Evolutionary conservation across 768 basidiomycete species (phyloP), one percentile per base, ranked within the genome.

Genomic region (Psilocybe azurescens): DNA sequence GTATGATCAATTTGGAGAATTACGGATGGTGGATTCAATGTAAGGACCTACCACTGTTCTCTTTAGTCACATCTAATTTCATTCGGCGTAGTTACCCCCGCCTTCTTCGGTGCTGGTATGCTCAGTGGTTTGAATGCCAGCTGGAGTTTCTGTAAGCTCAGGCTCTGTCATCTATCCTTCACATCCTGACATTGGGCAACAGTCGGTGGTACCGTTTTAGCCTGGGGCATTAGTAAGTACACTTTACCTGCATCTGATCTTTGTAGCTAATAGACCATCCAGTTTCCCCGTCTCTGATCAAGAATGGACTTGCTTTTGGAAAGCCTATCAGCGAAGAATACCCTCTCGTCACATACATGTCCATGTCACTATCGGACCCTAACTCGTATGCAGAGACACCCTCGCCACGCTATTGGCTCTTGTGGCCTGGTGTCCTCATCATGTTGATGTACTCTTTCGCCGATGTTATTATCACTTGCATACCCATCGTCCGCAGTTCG

Each of bases 361-460:
- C 73, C 2, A 73, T 86, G 70, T 81, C 81, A 2, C 83, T 86
- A 72, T 61, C 67, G 1, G 79, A 86, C 57, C 79, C 81, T 9
- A 58, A 72, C 1, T 58, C 67, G 39, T 84, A 82, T 65, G 62
- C 80, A 60, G 72, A 74, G 24, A 63, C 64, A 0, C 84, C 86
- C 1, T 87, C 84, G 20, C 82, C 84, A 13, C 81, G 85, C 32
- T 86, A 86, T 72, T 87, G 86, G 87, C 75, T 87, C 52, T 72
- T 87, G 38, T 87, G 86, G 86, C 86, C 86, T 38, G 86, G 86
- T 70, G 82, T 86, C 61, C 69, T 87, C 51, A 77, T 87, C 73
- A 87, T 88, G 84, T 75, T 88, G 65, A 65, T 87, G 59, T 87
- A 85, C 72, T 83, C 85, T 50, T 85, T 86, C 69, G 77, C 81